Conservation (phyloP, 73 alveolate species). For the Durusdinium trenchii region DNA sequence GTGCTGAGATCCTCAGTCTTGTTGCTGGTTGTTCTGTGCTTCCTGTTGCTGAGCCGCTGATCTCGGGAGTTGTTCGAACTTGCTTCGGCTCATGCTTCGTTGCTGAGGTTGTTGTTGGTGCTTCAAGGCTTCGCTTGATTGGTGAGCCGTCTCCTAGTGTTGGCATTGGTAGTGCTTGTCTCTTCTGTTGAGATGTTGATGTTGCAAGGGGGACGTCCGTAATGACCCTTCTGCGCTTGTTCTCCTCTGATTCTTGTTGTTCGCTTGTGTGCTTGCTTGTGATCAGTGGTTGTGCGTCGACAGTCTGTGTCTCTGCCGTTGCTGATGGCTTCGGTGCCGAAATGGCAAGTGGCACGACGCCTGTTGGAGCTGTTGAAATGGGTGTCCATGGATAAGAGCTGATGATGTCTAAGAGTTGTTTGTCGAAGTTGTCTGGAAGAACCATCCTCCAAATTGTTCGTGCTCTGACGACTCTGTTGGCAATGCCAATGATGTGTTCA, state of each 20-base stretch:
- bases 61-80: background rate
- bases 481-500: background rate
- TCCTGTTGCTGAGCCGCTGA: background rate
- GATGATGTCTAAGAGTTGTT: background rate
- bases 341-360: background rate
- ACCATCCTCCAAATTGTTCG: slow-evolving; percentile 1
- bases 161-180: background rate
- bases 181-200: background rate
- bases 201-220: background rate
- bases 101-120: background rate
- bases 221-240: too few species aligned
- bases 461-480: background rate
- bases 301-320: background rate
- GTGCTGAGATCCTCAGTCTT: background rate
- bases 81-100: background rate
- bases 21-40: background rate
- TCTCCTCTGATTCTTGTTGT: background rate
- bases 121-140: background rate
- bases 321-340: background rate
- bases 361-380: background rate
- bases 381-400: background rate
- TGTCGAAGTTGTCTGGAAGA: slow-evolving; percentile 20
- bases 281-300: background rate
- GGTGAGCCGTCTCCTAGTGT: background rate
- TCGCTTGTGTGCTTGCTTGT: background rate